These are phyloP conservation scores for Aureobasidium zeae DNA, from an alignment of 2,329 filamentous ascomycete genomes.

Conservation along the genomic window DNA sequence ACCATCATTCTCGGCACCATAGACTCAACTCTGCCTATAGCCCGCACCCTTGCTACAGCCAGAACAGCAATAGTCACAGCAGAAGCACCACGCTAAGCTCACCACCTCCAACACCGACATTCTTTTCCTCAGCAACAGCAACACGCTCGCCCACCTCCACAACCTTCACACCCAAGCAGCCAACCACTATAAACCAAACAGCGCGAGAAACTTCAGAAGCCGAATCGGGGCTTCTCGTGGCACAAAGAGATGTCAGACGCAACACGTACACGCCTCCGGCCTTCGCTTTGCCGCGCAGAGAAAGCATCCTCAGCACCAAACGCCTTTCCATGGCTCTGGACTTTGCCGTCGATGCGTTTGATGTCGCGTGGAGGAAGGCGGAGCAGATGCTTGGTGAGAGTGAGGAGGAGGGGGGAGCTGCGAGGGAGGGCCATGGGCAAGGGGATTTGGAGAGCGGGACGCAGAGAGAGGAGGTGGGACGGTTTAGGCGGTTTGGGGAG, in stretches of 20 bases:
- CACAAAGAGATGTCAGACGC: background rate
- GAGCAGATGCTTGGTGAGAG: background rate
- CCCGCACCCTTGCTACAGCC: background rate
- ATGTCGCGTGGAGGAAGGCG: background rate
- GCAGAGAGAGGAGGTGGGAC: background rate
- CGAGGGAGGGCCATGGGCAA: background rate
- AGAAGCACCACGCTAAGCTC: background rate
- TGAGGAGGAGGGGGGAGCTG: background rate
- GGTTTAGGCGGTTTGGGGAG: slow-evolving; percentile 3
- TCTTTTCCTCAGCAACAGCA: background rate
- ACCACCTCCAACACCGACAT: background rate
- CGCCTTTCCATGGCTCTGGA: background rate
- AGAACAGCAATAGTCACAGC: background rate
- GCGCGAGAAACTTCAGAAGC: background rate
- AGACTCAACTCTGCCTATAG: no score
- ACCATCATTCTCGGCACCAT: background rate
- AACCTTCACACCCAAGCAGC: background rate
- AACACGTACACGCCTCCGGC: slow-evolving; percentile 6
- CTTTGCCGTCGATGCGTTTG: background rate
- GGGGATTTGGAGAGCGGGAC: slow-evolving; percentile 1
- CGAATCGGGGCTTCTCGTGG: no score
- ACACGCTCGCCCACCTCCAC: background rate
- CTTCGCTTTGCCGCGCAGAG: background rate
- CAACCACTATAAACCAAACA: background rate
- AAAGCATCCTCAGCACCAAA: background rate